phyloP scores from a whole-genome alignment of 805 yeast genomes.

The Candida maltosa region DNA sequence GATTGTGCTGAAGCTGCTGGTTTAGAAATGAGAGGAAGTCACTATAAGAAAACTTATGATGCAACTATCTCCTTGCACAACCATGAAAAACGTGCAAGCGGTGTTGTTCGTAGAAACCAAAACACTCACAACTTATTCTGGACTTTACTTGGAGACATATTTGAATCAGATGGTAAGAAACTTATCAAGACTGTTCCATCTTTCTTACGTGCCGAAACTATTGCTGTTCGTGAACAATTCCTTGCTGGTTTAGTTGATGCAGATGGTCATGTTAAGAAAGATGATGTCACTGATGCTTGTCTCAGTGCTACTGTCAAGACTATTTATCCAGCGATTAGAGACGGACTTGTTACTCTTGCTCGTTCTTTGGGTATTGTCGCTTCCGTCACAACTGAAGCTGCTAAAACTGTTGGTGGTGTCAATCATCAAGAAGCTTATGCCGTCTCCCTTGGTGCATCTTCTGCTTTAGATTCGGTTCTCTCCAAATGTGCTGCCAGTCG shows the following conservation, averaged over 20 bases:
- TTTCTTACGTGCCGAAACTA: conserved; percentile 28
- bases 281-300: conserved; percentile 8
- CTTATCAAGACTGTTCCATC: conserved; percentile 21
- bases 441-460: conserved; percentile 19
- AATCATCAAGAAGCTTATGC: conserved; percentile 11
- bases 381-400: conserved; percentile 24
- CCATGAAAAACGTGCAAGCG: conserved; percentile 5
- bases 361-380: conserved; percentile 43
- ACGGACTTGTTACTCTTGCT: conserved; percentile 34
- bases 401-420: conserved; percentile 1
- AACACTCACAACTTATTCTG: conserved; percentile 17
- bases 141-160: conserved; percentile 23
- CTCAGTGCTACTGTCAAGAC: conserved; percentile 28
- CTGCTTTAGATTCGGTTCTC: conserved; percentile 19
- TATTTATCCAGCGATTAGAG: conserved; percentile 23
- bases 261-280: conserved; percentile 25
- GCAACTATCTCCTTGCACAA: conserved; percentile 6
- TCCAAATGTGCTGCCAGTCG: conserved; percentile 18
- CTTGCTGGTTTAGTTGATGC: conserved; percentile 45
- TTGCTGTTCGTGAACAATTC: conserved; percentile 41
- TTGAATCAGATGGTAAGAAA: conserved; percentile 12
- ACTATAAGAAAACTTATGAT: conserved; percentile 3
- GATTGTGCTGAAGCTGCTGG: conserved; percentile 14
- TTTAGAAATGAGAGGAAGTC: conserved; percentile 1
- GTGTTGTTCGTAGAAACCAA: conserved; percentile 5